Base-by-base conservation (phyloP, 2,329 filamentous ascomycete genomes). In the Aspergillus novoparasiticus region DNA sequence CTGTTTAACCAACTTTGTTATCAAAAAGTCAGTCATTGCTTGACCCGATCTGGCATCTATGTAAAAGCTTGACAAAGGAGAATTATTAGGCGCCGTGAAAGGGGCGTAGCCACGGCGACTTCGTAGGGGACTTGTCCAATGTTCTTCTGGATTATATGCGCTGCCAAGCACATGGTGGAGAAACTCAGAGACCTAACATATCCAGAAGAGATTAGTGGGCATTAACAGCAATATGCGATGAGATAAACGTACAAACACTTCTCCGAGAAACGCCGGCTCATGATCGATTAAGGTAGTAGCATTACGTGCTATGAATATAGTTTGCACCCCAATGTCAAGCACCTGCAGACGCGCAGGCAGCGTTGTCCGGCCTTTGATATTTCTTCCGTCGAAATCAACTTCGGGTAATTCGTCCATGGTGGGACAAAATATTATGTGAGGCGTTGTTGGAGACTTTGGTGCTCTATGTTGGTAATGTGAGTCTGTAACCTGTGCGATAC, bases 1-100 rank as follows among this genome's bases (percentile, higher is more conserved):
- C 3, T 14, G 3, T 2, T n/a, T 8, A 14, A n/a, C 0, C 2
- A 4, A 26, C 0, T 30, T 50, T 23, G n/a, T 6, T 8, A 1
- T 26, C 23, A 50, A 23, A 19, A 50, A 28, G 1, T 50, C 26
- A 6, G 46, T 50, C 46, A 50, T 23, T 50, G 26, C 21, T 8
- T 19, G 12, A 1, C 46, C 46, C 1, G n/a, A 6, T 5, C 1
- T 28, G 23, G n/a, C 23, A 28, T 50, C 46, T 30, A 50, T 11
- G 11, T 16, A 8, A 16, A 50, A 50, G 23, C 46, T 28, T 14
- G 46, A 12, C 46, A 28, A 4, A 28, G 26, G 14, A 26, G 4
- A 6, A 50, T 26, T 8, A 0, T 11, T 2, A 1, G 23, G 12
- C 5, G 23, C 46, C 4, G 6, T 3, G 4, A 50, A 50, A 50